These are phyloP conservation scores for Warburgia ugandensis DNA, from an alignment of 164 flowering plant genomes.

Conservation along the genomic window DNA sequence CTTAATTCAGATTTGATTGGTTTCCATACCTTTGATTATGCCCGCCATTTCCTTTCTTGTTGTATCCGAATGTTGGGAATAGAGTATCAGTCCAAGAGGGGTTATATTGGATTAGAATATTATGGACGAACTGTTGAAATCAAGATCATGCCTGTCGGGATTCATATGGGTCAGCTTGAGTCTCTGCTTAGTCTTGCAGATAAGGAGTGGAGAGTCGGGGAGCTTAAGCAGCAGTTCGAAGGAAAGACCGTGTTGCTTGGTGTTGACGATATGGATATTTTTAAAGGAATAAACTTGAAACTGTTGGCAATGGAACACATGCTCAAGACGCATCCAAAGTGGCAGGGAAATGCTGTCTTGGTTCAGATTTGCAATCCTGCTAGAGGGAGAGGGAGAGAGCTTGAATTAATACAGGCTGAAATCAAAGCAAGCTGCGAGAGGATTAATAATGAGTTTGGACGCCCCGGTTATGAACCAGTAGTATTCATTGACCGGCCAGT, in stretches of 20 bases:
- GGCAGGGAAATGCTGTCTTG: constrained; percentile 71
- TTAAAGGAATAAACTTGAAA: constrained; percentile 70
- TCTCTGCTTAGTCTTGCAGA: constrained; percentile 51
- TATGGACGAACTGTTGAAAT: constrained; percentile 70
- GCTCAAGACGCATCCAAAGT: constrained; percentile 52
- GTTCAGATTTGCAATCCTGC: constrained; percentile 76
- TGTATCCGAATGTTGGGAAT: constrained; percentile 77
- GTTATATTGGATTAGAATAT: constrained; percentile 68
- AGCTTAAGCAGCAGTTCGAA: constrained; percentile 60
- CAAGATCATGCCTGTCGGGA: constrained; percentile 76
- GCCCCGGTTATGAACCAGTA: constrained; percentile 58
- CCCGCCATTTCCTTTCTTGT: constrained; percentile 82
- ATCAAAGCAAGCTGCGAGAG: constrained; percentile 42
- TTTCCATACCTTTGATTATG: constrained; percentile 85
- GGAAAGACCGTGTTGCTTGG: constrained; percentile 71
- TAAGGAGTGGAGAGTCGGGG: constrained; percentile 52
- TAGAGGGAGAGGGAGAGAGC: constrained; percentile 60
- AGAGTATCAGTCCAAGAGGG: constrained; percentile 76
- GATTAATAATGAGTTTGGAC: constrained; percentile 47
- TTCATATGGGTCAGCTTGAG: constrained; percentile 71
- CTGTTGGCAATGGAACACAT: constrained; percentile 74
- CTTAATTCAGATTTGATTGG: constrained; percentile 65
- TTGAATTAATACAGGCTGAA: constrained; percentile 52
- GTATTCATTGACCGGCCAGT: constrained; percentile 54
- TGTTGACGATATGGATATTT: constrained; percentile 79